These are phyloP conservation scores for Pseudopediastrum boryanum DNA, from an alignment of 139 green algal genomes.

Conservation along the genomic window DNA sequence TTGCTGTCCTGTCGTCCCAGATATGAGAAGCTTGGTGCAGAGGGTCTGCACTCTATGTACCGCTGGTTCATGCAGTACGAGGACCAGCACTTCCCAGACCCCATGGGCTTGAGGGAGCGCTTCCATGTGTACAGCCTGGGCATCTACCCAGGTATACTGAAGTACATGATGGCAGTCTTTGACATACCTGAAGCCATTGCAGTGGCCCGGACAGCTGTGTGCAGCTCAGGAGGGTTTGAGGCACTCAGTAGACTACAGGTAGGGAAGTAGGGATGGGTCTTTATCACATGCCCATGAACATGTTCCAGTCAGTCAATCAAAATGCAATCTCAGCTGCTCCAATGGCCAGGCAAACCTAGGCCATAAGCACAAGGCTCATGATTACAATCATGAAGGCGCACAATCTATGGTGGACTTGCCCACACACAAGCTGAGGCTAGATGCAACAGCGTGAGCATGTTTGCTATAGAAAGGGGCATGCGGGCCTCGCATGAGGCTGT, in stretches of 20 bases:
- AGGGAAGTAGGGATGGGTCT: no score
- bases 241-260: background rate
- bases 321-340: no score
- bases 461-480: no score
- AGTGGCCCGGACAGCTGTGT: slow-evolving; percentile 71
- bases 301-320: no score
- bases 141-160: slow-evolving; percentile 77
- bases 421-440: no score
- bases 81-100: slow-evolving; percentile 84
- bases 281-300: no score
- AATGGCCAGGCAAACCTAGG: no score
- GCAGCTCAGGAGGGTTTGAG: slow-evolving; percentile 43
- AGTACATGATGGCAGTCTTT: slow-evolving; percentile 79
- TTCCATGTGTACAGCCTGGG: slow-evolving; percentile 63
- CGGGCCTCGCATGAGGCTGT: no score
- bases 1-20: slow-evolving; percentile 18
- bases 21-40: slow-evolving; percentile 70
- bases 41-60: slow-evolving; percentile 77
- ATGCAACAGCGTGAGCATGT: no score
- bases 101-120: slow-evolving; percentile 62
- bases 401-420: no score
- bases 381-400: no score
- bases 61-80: slow-evolving; percentile 84
- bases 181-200: slow-evolving; percentile 86
- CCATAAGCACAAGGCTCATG: no score